A percentile compares a stretch with the other conserved stretches of the same genome.
Evolutionary conservation across 257 asterid species (phyloP).

Genomic region (Salvia hispanica): DNA sequence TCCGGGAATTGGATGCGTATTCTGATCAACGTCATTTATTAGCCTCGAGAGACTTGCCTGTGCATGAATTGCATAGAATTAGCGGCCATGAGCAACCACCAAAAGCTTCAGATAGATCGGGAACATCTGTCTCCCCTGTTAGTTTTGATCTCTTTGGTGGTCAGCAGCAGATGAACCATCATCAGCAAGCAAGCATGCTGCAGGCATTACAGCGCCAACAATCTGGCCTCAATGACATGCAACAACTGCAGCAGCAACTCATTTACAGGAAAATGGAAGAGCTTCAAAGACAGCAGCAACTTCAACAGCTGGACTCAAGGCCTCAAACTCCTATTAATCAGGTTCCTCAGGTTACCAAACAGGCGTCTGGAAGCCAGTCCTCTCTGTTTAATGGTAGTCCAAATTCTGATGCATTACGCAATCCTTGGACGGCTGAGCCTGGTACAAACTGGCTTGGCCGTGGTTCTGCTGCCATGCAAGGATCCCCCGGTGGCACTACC

Average conservation of each 20-base stretch:
- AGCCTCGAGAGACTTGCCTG: conserved; percentile 55
- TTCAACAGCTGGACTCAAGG: conserved; percentile 62
- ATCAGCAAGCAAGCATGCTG: conserved; percentile 63
- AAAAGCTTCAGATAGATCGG: conserved; percentile 54
- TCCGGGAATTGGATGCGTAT: conserved; percentile 58
- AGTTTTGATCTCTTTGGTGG: conserved; percentile 91
- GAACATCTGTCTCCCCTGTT: conserved; percentile 58
- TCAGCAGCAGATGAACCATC: conserved; percentile 71
- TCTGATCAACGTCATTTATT: conserved; percentile 51
- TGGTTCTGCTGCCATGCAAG: conserved; percentile 59
- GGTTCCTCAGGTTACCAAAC: conserved; percentile 47
- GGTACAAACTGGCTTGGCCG: conserved; percentile 66
- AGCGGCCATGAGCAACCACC: conserved; percentile 54
- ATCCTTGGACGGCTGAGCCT: conserved; percentile 55
- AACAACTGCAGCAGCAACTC: conserved; percentile 74
- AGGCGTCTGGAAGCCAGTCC: conserved; percentile 62
- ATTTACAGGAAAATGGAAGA: conserved; percentile 76
- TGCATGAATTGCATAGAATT: conserved; percentile 63
- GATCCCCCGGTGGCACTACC: conserved; percentile 56
- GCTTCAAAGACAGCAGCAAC: conserved; percentile 69
- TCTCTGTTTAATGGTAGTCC: conserved; percentile 51
- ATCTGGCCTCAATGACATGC: conserved; percentile 63
- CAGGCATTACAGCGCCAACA: conserved; percentile 77
- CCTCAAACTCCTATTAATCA: conserved; percentile 52
- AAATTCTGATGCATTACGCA: conserved; percentile 48